These are phyloP conservation scores for Aspergillus melleus DNA, from an alignment of 2,329 filamentous ascomycete genomes.

Conservation along the genomic window DNA sequence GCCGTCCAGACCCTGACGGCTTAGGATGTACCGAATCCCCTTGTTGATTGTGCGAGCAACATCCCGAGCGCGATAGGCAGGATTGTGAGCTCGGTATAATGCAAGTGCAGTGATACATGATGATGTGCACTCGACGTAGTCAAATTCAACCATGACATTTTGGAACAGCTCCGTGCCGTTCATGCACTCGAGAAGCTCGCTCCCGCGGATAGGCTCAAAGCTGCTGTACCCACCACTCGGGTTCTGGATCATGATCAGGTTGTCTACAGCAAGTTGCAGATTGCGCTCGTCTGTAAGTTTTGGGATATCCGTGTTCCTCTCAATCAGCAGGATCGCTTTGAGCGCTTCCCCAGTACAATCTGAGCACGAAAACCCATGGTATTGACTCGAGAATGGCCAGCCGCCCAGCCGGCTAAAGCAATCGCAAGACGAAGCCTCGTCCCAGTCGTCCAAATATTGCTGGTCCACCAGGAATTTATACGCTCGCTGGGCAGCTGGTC, in stretches of 20 bases:
- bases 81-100: neutral
- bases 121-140: neutral
- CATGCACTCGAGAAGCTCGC: neutral
- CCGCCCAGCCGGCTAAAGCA: neutral
- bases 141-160: neutral
- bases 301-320: neutral
- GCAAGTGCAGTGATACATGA: neutral
- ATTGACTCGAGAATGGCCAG: neutral
- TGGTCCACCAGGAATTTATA: neutral
- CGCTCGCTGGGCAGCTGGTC: neutral
- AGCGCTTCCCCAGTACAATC: slow-evolving; percentile 1
- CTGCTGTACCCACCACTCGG: neutral
- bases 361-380: neutral
- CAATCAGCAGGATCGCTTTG: neutral
- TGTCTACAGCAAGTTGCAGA: neutral
- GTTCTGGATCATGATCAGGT: neutral
- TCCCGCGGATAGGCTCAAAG: neutral
- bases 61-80: neutral
- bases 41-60: neutral
- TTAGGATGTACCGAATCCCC: neutral
- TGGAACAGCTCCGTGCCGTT: slow-evolving; percentile 1
- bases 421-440: neutral
- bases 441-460: neutral
- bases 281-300: neutral
- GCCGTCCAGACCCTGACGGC: neutral